Evolutionary conservation across 208 protist genomes (phyloP).

Genomic region (Trypanosoma mega): DNA sequence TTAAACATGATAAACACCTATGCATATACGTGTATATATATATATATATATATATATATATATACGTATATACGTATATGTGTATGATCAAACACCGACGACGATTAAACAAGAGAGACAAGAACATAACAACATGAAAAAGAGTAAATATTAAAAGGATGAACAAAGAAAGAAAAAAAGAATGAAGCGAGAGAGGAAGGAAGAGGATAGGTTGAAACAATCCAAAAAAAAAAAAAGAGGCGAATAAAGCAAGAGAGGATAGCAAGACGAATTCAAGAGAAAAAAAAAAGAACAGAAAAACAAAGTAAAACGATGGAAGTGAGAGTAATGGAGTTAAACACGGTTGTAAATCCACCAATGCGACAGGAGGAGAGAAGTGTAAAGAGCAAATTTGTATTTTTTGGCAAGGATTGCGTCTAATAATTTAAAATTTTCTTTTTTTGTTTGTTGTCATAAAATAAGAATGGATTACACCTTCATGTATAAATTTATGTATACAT

Average conservation of each 20-base stretch:
- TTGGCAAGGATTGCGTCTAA: too few relatives aligned
- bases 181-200: conserved; percentile 15
- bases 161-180: conserved; percentile 22
- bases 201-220: neutral
- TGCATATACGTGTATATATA: conserved; percentile 12
- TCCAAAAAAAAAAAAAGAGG: neutral
- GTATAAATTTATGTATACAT: neutral
- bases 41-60: conserved; percentile 1
- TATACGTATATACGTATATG: neutral
- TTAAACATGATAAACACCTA: neutral
- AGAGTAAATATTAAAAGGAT: conserved; percentile 8
- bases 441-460: neutral
- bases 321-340: too few relatives aligned
- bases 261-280: too few relatives aligned
- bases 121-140: conserved; percentile 1
- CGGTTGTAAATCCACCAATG: too few relatives aligned
- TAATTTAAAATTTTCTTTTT: neutral
- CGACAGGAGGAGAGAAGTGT: too few relatives aligned
- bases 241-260: neutral
- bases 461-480: neutral
- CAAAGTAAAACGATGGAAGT: too few relatives aligned
- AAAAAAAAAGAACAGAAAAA: too few relatives aligned
- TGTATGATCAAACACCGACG: too few relatives aligned
- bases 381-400: too few relatives aligned
- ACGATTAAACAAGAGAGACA: conserved; percentile 4